Evolutionary conservation across 163 green algal genomes (phyloP).

Genomic region (Prototheca wickerhamii): DNA sequence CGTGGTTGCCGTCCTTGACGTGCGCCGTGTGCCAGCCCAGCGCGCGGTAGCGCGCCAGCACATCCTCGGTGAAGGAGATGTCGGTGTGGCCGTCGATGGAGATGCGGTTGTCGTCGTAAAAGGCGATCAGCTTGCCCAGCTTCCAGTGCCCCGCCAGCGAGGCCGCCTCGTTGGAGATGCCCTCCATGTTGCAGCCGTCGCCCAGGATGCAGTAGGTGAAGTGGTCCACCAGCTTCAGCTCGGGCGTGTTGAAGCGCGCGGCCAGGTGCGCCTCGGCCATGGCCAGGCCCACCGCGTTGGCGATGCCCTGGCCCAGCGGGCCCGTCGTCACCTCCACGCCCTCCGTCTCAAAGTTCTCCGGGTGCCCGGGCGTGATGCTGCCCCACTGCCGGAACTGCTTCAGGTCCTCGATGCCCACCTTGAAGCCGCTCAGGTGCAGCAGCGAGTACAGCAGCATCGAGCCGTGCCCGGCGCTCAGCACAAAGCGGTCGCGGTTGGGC

Average conservation of each 20-base stretch:
- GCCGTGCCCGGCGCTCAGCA: conserved; percentile 95
- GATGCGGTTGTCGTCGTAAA: conserved; percentile 99
- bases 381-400: conserved; percentile 94
- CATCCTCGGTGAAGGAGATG: conserved; percentile 99
- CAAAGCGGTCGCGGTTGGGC: conserved; percentile 96
- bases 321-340: conserved; percentile 97
- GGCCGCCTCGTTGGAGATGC: conserved; percentile 93
- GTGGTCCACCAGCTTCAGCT: conserved; percentile 85
- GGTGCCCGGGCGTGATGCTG: conserved; percentile 89
- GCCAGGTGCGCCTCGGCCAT: conserved; percentile 91
- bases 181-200: conserved; percentile 99
- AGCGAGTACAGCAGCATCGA: conserved; percentile 98
- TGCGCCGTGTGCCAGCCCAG: conserved; percentile 76
- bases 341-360: conserved; percentile 94
- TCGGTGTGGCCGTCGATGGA: conserved; percentile 96
- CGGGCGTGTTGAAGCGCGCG: conserved; percentile 98
- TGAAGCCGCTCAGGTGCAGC: conserved; percentile 93
- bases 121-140: conserved; percentile 97
- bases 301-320: conserved; percentile 94
- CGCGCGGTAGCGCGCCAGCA: conserved; percentile 83
- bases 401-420: conserved; percentile 82
- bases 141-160: conserved; percentile 98
- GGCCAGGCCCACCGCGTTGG: conserved; percentile 94
- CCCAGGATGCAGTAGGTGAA: conserved; percentile 99
- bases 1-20: conserved; percentile 91